These are phyloP conservation scores for Heliocybe sulcata DNA, from an alignment of 1,284 basidiomycete species.

Conservation along the genomic window DNA sequence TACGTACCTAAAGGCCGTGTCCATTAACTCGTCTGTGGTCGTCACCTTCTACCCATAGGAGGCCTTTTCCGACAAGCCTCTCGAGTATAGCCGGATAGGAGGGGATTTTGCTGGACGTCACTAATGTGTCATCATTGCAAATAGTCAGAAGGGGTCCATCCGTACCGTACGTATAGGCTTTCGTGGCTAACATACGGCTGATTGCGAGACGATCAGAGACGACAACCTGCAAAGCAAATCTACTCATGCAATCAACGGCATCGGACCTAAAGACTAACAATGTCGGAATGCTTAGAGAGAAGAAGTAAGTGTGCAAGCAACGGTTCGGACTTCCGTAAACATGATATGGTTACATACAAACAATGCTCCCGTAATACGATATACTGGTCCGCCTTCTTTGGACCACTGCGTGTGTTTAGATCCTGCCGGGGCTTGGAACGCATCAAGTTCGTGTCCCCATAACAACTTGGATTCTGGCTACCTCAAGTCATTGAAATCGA, in stretches of 20 bases:
- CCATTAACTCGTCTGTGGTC: conserved; percentile 24
- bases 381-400: neutral
- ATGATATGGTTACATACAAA: neutral
- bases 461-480: neutral
- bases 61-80: conserved; percentile 20
- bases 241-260: too few species aligned
- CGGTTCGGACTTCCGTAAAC: neutral
- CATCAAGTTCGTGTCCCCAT: neutral
- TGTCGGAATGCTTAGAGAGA: neutral
- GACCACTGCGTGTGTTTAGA: neutral
- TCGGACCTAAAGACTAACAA: neutral
- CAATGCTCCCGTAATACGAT: neutral
- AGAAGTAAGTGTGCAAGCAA: neutral
- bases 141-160: neutral
- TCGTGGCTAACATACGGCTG: neutral
- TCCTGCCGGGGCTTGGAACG: neutral
- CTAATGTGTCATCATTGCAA: too few species aligned
- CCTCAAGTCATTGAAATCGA: too few species aligned
- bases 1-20: conserved; percentile 10
- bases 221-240: neutral
- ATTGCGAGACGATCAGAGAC: neutral
- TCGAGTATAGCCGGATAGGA: neutral
- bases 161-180: neutral
- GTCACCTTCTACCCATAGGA: conserved; percentile 30
- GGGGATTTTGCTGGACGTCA: neutral